A percentile compares a stretch with the other conserved stretches of the same genome.
phyloP scores from a whole-genome alignment of 176 grass and related monocot genomes.

The Oryza brachyantha region DNA sequence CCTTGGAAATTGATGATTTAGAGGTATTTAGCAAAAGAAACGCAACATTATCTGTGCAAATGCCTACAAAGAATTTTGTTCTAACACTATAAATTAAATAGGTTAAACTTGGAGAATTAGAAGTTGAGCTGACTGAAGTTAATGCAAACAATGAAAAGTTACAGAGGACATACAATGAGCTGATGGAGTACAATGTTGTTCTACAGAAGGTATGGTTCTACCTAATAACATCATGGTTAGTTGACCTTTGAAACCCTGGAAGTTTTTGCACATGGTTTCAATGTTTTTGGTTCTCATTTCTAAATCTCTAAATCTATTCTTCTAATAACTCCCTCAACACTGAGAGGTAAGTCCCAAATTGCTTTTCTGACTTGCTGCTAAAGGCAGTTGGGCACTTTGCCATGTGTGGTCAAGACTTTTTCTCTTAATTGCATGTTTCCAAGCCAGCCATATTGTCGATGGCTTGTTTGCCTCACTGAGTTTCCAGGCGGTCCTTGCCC shows the following conservation, averaged over 20 bases:
- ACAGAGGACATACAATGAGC: constrained; percentile 80
- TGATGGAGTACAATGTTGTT: constrained; percentile 83
- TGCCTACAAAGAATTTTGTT: background rate
- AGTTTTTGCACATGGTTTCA: background rate
- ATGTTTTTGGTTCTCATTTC: background rate
- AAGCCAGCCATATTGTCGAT: background rate
- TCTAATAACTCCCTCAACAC: background rate
- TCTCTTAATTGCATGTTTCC: background rate
- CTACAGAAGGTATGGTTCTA: constrained; percentile 73
- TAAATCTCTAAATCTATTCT: background rate
- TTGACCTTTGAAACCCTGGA: background rate
- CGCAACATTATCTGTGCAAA: background rate
- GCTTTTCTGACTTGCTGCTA: background rate
- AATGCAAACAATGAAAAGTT: constrained; percentile 89
- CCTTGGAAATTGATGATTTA: constrained; percentile 69
- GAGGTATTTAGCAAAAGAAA: constrained; percentile 51
- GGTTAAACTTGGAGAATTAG: constrained; percentile 84
- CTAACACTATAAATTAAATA: constrained; percentile 33
- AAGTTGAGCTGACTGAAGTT: constrained; percentile 88
- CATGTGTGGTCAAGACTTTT: background rate
- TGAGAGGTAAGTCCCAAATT: background rate
- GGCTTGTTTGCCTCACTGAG: constrained; percentile 4
- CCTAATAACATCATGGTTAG: background rate
- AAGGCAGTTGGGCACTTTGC: background rate
- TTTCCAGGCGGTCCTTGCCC: constrained; percentile 30